Conservation (phyloP, 2,329 filamentous ascomycete species). For the Rutstroemia sydowiana region DNA sequence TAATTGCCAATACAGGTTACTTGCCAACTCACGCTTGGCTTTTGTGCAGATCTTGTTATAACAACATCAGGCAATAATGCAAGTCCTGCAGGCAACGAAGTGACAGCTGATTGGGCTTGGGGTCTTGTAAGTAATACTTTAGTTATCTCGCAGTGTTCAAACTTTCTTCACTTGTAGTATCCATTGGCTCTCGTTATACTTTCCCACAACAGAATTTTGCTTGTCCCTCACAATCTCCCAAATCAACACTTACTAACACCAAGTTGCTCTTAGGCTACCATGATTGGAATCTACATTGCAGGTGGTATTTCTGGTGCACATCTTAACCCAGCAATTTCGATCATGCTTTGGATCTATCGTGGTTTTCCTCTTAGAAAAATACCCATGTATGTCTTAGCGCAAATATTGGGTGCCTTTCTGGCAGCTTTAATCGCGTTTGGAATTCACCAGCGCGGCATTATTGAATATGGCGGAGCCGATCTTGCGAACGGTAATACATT, state of each 20-base stretch:
- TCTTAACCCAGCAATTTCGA: constrained; percentile 37
- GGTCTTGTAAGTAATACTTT: too few relatives aligned
- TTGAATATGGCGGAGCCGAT: constrained; percentile 20
- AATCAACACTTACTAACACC: too few relatives aligned
- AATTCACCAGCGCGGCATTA: constrained; percentile 34
- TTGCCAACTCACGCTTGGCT: constrained; percentile 37
- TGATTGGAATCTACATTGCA: constrained; percentile 42
- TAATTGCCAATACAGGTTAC: constrained; percentile 14
- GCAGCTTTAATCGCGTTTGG: constrained; percentile 41
- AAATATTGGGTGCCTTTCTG: constrained; percentile 44
- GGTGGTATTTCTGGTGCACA: constrained; percentile 42
- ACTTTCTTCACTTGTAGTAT: too few relatives aligned
- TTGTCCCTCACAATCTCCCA: too few relatives aligned
- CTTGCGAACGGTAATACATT: constrained; percentile 28
- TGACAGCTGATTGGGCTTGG: constrained; percentile 41
- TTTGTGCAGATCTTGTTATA: constrained; percentile 42
- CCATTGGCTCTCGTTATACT: too few relatives aligned
- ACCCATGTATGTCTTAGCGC: constrained; percentile 42
- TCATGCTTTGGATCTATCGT: constrained; percentile 41
- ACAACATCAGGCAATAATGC: constrained; percentile 15
- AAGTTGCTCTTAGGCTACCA: too few relatives aligned
- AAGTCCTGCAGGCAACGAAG: constrained; percentile 33
- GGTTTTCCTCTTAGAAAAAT: constrained; percentile 46
- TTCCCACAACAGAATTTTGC: too few relatives aligned
- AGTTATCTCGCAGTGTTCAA: too few relatives aligned